Evolutionary conservation across 208 protist species (phyloP).

Genomic region (Trypanosoma melophagium): DNA sequence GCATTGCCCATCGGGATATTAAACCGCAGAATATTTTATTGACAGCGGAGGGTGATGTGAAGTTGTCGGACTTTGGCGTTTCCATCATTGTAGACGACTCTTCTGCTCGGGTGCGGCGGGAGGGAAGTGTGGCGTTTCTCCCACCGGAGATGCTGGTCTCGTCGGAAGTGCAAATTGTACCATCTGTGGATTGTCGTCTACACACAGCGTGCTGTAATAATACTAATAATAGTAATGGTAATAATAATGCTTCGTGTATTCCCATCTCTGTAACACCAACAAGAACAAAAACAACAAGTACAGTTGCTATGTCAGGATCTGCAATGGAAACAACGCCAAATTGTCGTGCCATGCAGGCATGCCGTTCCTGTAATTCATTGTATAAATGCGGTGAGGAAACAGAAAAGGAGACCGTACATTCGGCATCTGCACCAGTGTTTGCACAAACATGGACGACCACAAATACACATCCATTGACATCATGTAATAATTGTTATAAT

Average conservation of each 20-base stretch:
- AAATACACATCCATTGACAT: neutral
- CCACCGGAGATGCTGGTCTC: constrained; percentile 63
- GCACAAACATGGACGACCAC: neutral
- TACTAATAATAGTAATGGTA: neutral
- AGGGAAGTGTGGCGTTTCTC: constrained; percentile 72
- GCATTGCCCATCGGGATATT: constrained; percentile 73
- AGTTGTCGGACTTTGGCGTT: constrained; percentile 79
- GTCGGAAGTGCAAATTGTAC: constrained; percentile 33
- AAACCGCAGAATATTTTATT: constrained; percentile 79
- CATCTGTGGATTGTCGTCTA: neutral
- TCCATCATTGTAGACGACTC: constrained; percentile 44
- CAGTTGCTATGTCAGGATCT: neutral
- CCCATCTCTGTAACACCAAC: neutral
- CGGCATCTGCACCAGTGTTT: neutral
- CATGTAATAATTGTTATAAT: no score
- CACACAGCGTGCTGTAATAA: neutral
- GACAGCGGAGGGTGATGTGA: constrained; percentile 53
- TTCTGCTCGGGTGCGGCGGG: constrained; percentile 31
- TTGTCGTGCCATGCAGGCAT: no score
- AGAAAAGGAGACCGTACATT: neutral
- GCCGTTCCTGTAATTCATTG: neutral
- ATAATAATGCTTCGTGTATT: neutral
- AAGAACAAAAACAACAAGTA: neutral
- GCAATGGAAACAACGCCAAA: neutral
- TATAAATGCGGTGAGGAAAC: neutral